Evolutionary conservation across 257 asterid species (phyloP), one percentile per base, ranked within the genome.

Genomic region (Jacaranda copaia): DNA sequence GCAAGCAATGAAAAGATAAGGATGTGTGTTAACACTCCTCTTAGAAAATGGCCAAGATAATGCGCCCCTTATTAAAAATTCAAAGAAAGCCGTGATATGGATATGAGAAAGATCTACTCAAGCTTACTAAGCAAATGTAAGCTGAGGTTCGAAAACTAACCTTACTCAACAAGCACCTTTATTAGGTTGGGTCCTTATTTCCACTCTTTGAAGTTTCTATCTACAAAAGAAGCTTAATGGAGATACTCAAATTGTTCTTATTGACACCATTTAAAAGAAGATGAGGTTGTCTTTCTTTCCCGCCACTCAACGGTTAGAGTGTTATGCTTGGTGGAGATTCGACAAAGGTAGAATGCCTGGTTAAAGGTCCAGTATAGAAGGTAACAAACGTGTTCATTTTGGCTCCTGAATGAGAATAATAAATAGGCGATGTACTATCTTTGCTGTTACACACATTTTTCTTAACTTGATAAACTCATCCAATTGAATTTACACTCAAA

Each of bases 201-300:
- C 18, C 46, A 61, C 9, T 61, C 7, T 32, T 32, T 35, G 5
- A 61, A 61, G 19, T 13, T 36, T 61, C 68, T 61, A 61, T 61
- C 68, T 61, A 61, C 43, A 36, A 61, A 36, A 61, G 68, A 61
- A 61, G 46, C 46, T 61, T n/a, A 61, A 35, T n/a, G 46, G 68
- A 46, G 68, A 61, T 32, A 61, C 68, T 61, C 39, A 61, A 25
- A 36, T 61, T 61, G 46, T 7, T 8, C 19, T 32, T 5, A 35
- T 32, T 55, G 32, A 55, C 18, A 52, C 58, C 18, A 52, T 52
- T n/a, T 52, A 52, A 2, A 16, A n/a, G 58, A 52, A 11, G 18
- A 16, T 52, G 8, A 39, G 43, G 43, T 39, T 6, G 43, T 39
- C 43, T 39, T 39, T 39, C 49, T 43, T 43, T 43, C 49, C 49